Evolutionary conservation across 2,329 filamentous ascomycete genomes (phyloP).

Genomic region (Diaporthe vexans): DNA sequence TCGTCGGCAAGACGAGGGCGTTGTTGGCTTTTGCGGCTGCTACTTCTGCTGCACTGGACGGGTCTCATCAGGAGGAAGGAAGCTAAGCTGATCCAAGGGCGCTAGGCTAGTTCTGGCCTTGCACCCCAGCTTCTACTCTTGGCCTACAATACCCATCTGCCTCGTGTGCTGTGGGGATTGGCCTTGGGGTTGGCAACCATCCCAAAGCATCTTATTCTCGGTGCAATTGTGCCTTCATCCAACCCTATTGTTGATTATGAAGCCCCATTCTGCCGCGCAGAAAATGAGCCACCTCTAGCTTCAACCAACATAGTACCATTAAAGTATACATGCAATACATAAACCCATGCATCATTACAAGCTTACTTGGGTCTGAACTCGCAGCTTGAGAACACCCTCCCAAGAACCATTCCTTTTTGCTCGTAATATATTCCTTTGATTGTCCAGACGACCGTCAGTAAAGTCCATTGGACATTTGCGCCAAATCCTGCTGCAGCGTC

Average conservation of each 20-base stretch:
- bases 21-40: conserved; percentile 35
- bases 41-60: conserved; percentile 24
- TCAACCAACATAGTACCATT: neutral
- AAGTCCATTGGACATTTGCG: no score
- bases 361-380: neutral
- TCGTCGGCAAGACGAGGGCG: conserved; percentile 34
- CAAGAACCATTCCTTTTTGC: neutral
- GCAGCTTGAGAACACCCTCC: neutral
- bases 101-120: conserved; percentile 14
- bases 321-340: no score
- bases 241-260: neutral
- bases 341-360: neutral
- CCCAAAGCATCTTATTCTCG: neutral
- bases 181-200: neutral
- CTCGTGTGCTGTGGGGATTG: conserved; percentile 27
- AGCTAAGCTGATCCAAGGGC: conserved; percentile 28
- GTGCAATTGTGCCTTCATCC: neutral
- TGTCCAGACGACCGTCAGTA: neutral
- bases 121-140: neutral
- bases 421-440: neutral
- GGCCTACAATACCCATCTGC: neutral
- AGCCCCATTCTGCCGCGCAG: neutral
- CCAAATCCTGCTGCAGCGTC: neutral
- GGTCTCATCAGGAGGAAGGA: conserved; percentile 25
- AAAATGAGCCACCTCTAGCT: neutral